phyloP scores from a whole-genome alignment of 768 basidiomycete genomes.

The Suillus ampliporus region DNA sequence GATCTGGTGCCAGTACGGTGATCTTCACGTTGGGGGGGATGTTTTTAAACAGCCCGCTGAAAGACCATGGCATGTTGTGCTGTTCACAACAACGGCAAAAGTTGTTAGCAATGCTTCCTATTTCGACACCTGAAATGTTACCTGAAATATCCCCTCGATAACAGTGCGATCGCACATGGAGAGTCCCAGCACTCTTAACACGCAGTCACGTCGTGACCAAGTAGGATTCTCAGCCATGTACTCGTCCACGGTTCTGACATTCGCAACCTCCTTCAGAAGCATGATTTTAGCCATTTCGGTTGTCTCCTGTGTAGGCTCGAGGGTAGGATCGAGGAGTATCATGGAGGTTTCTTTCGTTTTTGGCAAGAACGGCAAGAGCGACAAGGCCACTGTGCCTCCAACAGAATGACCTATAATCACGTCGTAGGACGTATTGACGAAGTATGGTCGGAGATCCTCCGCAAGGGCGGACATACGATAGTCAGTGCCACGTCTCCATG shows the following conservation, averaged over 20 bases:
- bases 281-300: not conserved
- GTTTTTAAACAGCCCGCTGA: constrained; percentile 13
- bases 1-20: constrained; percentile 15
- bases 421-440: constrained; percentile 16
- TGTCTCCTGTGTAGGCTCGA: constrained; percentile 7
- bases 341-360: constrained; percentile 8
- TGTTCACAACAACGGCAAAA: constrained; percentile 8
- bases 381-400: constrained; percentile 17
- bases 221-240: constrained; percentile 15
- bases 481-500: constrained; percentile 13
- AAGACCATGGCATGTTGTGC: constrained; percentile 22
- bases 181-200: constrained; percentile 15
- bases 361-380: constrained; percentile 21
- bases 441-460: constrained; percentile 21
- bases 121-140: not conserved
- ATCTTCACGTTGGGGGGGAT: constrained; percentile 15
- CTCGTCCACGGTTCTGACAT: constrained; percentile 1
- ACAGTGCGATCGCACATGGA: constrained; percentile 12
- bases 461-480: constrained; percentile 14
- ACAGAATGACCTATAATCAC: constrained; percentile 28
- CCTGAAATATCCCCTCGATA: constrained; percentile 15
- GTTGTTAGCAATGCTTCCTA: not conserved
- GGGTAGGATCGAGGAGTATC: constrained; percentile 19
- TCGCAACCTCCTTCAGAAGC: constrained; percentile 1
- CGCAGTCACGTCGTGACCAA: constrained; percentile 14